Percentiles rank a stretch among this genome's conserved stretches.
These are phyloP conservation scores for Marchantia polymorpha DNA, from an alignment of 225 moss, liverwort and hornwort species.

Conservation along the genomic window DNA sequence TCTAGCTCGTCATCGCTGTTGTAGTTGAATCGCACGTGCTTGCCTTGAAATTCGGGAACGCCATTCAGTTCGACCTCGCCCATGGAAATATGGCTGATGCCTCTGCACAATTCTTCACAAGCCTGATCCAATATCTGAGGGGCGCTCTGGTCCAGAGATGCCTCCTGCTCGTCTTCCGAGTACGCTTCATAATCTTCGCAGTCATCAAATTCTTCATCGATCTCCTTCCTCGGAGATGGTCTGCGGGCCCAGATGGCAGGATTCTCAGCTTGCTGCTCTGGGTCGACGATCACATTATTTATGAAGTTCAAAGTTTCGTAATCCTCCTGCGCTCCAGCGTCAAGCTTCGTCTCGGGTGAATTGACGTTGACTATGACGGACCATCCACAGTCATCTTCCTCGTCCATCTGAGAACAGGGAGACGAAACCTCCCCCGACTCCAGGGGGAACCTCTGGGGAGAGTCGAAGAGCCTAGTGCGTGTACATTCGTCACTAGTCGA, in stretches of 20 bases:
- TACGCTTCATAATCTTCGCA: slow-evolving; percentile 24
- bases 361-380: slow-evolving; percentile 77
- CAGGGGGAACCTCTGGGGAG: slow-evolving; percentile 9
- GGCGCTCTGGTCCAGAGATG: slow-evolving; percentile 18
- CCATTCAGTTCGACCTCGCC: slow-evolving; percentile 7
- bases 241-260: slow-evolving; percentile 54
- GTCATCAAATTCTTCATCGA: slow-evolving; percentile 35
- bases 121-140: slow-evolving; percentile 21
- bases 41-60: slow-evolving; percentile 41
- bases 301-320: slow-evolving; percentile 17
- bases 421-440: slow-evolving; percentile 8
- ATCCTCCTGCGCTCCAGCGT: slow-evolving; percentile 12
- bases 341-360: slow-evolving; percentile 32
- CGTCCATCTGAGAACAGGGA: slow-evolving; percentile 18
- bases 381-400: slow-evolving; percentile 62
- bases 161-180: slow-evolving; percentile 39
- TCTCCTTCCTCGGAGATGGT: slow-evolving; percentile 26
- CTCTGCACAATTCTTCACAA: slow-evolving; percentile 55
- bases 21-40: slow-evolving; percentile 54
- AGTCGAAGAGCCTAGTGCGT: slow-evolving; percentile 20
- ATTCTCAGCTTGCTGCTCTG: background rate
- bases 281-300: slow-evolving; percentile 29
- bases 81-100: slow-evolving; percentile 51
- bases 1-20: slow-evolving; percentile 57
- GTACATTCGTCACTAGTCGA: background rate